Percentiles rank a stretch among this genome's conserved stretches.
Conservation (phyloP, 1,139 yeast genomes). For the Wickerhamomyces sp. region DNA sequence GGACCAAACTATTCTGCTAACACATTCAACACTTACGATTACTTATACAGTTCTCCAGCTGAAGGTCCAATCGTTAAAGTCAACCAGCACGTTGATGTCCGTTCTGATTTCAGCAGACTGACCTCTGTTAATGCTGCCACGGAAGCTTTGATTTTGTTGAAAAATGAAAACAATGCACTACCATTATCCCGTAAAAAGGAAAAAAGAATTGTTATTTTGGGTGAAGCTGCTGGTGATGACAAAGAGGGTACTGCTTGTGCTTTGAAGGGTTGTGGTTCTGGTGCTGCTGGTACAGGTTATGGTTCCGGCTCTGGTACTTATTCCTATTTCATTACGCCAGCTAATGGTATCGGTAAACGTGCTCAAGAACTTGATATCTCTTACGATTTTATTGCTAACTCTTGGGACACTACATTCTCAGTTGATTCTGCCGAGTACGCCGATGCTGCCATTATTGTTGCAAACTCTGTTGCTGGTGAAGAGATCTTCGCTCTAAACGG, state of each 20-base stretch:
- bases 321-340: constrained; percentile 48
- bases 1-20: constrained; percentile 50
- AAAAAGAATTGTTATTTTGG: constrained; percentile 36
- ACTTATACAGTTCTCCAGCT: constrained; percentile 35
- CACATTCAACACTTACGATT: constrained; percentile 48
- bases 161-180: constrained; percentile 38
- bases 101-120: constrained; percentile 35
- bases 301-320: constrained; percentile 47
- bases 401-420: constrained; percentile 36
- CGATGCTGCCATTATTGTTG: constrained; percentile 46
- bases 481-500: constrained; percentile 45
- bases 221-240: constrained; percentile 43
- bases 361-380: constrained; percentile 37
- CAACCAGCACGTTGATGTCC: constrained; percentile 39
- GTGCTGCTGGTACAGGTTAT: constrained; percentile 42
- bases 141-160: constrained; percentile 46
- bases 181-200: constrained; percentile 35
- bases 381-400: constrained; percentile 35
- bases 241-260: constrained; percentile 38
- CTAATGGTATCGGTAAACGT: constrained; percentile 38
- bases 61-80: constrained; percentile 45
- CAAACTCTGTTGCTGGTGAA: constrained; percentile 48
- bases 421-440: constrained; percentile 39
- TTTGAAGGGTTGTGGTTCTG: constrained; percentile 40
- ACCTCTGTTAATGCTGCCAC: constrained; percentile 44